A percentile compares a stretch with the other conserved stretches of the same genome.
Conservation (phyloP, 1,284 basidiomycete genomes). For the Leccinum huronense region DNA sequence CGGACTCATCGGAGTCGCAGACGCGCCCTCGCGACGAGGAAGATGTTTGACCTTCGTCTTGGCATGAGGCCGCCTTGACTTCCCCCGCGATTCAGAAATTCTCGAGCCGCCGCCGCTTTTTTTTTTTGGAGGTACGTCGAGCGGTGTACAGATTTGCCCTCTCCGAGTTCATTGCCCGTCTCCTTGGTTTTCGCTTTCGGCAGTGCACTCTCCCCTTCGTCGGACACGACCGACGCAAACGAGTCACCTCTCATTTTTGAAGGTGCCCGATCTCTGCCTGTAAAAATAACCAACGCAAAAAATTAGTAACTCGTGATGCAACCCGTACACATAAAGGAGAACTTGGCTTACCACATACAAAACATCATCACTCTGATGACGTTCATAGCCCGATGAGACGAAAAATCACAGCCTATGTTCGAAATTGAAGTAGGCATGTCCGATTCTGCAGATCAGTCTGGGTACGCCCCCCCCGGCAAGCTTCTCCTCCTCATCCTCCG, state of each 20-base stretch:
- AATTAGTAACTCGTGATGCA: too few relatives aligned
- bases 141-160: neutral
- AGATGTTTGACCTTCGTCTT: conserved; percentile 3
- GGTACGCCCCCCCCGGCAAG: neutral
- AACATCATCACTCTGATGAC: too few relatives aligned
- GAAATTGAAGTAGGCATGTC: too few relatives aligned
- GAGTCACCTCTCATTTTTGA: neutral
- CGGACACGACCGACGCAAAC: neutral
- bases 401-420: too few relatives aligned
- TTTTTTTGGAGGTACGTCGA: neutral
- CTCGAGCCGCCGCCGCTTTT: neutral
- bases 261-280: too few relatives aligned
- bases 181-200: conserved; percentile 5
- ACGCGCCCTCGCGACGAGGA: conserved; percentile 1
- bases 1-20: neutral
- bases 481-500: conserved; percentile 8
- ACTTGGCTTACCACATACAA: too few relatives aligned
- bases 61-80: neutral
- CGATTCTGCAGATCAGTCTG: neutral
- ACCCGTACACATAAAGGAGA: too few relatives aligned
- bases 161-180: conserved; percentile 1
- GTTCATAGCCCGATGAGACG: too few relatives aligned
- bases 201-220: conserved; percentile 3
- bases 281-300: too few relatives aligned
- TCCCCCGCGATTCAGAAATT: neutral